Evolutionary conservation across 2,329 filamentous ascomycete species (phyloP), one percentile per base, ranked within the genome.

Genomic region (Intubia oerlemansii): DNA sequence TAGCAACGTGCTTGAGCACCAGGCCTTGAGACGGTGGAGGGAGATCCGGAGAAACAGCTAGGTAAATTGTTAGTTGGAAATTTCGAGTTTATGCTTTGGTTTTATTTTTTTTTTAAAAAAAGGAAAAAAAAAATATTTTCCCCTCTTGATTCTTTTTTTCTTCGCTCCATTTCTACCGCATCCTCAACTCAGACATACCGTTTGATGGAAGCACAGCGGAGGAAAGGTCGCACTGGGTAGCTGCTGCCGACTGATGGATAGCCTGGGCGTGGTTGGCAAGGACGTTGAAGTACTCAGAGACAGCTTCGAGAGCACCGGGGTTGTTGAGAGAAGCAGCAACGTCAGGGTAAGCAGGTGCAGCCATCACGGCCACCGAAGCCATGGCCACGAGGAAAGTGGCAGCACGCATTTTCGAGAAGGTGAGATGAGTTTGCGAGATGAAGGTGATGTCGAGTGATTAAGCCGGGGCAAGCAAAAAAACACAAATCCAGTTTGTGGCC

Each of bases 1-100:
- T 58, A 44, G 76, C 79, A 31, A 93, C 75, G 50, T 90, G 79
- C 44, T 67, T 63, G 28, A 90, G 59, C 4, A 45, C 54, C 17
- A 79, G 56, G 32, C 72, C 76, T 6, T 54, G 39, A 1, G 66
- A 52, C 10, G 69, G 67, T 7, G 57, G 37, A 10, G 75, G 69
- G 5, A 41, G 32, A 11, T 30, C 23, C 1, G 35, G 40, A 17
- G 27, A 36, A 30, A 29, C 34, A 26, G 32, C 36, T 37, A 10
- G 7, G 14, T 11, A n/a, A n/a, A n/a, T n/a, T n/a, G n/a, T n/a
- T n/a, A n/a, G n/a, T n/a, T n/a, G n/a, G n/a, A n/a, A n/a, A n/a
- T n/a, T n/a, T n/a, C n/a, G n/a, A n/a, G n/a, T n/a, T n/a, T n/a
- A n/a, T n/a, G n/a, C n/a, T n/a, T n/a, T n/a, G n/a, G n/a, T n/a